Evolutionary conservation across 2,329 filamentous ascomycete genomes (phyloP).

Genomic region (Macrophomina phaseolina): DNA sequence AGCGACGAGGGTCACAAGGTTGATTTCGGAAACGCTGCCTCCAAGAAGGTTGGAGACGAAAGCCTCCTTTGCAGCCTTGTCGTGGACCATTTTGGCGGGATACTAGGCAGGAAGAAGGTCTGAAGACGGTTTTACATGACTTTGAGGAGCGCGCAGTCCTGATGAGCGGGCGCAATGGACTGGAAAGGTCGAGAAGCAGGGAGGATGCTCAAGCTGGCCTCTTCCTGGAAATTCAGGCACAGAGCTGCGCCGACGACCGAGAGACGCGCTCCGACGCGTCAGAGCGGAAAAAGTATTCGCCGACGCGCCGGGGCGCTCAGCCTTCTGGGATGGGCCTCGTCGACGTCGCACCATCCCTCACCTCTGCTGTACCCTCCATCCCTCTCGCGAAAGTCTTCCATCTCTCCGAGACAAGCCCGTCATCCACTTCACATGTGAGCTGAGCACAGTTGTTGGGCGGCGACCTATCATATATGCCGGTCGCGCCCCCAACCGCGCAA

Average conservation of each 20-base stretch:
- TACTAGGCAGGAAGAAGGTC: background rate
- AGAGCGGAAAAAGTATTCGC: conserved; percentile 4
- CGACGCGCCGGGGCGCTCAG: conserved; percentile 7
- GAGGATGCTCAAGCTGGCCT: conserved; percentile 22
- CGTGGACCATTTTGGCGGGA: conserved; percentile 45
- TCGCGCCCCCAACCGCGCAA: conserved; percentile 7
- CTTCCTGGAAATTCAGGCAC: conserved; percentile 11
- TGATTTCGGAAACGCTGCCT: conserved; percentile 83
- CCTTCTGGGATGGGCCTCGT: background rate
- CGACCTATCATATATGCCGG: background rate
- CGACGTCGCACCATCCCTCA: conserved; percentile 7
- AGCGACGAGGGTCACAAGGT: conserved; percentile 81
- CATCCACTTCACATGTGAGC: background rate
- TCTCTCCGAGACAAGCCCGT: conserved; percentile 21
- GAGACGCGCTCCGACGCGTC: background rate
- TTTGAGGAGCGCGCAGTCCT: background rate
- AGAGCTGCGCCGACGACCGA: conserved; percentile 1
- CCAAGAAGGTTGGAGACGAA: conserved; percentile 93
- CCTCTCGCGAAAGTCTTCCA: background rate
- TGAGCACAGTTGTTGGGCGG: background rate
- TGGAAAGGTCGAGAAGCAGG: background rate
- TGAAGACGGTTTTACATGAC: conserved; percentile 1
- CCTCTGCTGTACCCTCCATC: background rate
- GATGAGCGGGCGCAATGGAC: background rate
- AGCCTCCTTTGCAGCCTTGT: conserved; percentile 92